Conservation (phyloP, 805 yeast genomes). For the Clavispora fructus region DNA sequence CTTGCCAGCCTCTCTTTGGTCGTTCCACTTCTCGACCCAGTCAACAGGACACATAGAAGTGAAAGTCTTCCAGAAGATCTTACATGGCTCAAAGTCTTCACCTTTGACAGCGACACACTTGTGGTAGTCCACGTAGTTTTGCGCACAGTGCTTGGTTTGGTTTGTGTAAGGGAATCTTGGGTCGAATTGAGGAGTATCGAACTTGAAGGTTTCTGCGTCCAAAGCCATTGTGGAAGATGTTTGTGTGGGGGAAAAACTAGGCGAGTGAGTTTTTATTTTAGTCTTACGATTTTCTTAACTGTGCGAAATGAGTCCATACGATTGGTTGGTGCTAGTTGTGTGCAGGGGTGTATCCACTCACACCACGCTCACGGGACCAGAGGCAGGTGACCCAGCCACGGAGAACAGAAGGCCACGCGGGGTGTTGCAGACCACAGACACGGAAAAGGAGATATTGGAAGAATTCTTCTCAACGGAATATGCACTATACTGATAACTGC, state of each 20-base stretch:
- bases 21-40: conserved; percentile 87
- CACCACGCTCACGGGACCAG: neutral
- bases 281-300: conserved; percentile 10
- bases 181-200: conserved; percentile 37
- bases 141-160: conserved; percentile 98
- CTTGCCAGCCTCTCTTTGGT: conserved; percentile 61
- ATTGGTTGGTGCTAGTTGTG: conserved; percentile 11
- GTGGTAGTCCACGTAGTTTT: conserved; percentile 95
- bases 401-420: too few species aligned
- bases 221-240: conserved; percentile 25
- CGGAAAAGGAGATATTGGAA: too few species aligned
- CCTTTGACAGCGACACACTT: conserved; percentile 96
- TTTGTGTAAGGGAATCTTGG: conserved; percentile 79
- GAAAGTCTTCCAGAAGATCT: conserved; percentile 88
- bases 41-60: conserved; percentile 79
- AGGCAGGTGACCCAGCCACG: too few species aligned
- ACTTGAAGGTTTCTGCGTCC: conserved; percentile 36
- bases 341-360: conserved; percentile 3
- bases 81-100: conserved; percentile 96
- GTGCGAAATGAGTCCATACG: conserved; percentile 18
- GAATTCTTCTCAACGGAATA: too few species aligned
- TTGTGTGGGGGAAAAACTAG: conserved; percentile 1
- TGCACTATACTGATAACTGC: too few species aligned
- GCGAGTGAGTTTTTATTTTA: conserved; percentile 3
- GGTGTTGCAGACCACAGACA: too few species aligned